These are phyloP conservation scores for Mikania micrantha DNA, from an alignment of 129 eudicot species.

Conservation along the genomic window DNA sequence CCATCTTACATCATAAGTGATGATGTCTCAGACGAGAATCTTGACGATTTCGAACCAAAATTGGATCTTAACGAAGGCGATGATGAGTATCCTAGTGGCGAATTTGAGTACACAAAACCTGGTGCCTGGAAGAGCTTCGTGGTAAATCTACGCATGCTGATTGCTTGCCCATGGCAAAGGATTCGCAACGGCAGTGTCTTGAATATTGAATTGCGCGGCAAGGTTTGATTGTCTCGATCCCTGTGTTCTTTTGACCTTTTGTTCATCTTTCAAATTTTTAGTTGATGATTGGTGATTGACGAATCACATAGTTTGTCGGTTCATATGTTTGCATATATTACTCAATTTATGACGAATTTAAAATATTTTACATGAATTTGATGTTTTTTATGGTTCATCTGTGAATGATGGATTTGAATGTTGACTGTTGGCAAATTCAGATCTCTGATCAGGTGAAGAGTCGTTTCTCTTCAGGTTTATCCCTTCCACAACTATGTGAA, in stretches of 20 bases:
- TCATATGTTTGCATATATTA: not conserved
- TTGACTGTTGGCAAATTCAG: conserved; percentile 34
- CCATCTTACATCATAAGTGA: not conserved
- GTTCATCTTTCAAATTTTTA: too few relatives aligned
- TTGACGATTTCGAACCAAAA: conserved; percentile 5
- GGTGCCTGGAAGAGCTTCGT: conserved; percentile 52
- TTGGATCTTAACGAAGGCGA: conserved; percentile 10
- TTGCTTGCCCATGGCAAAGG: conserved; percentile 76
- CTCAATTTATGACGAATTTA: not conserved
- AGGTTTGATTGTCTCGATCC: conserved; percentile 34
- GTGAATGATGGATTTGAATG: not conserved
- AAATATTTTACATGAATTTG: not conserved
- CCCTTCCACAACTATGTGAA: conserved; percentile 86
- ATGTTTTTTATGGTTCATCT: not conserved
- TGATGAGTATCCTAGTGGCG: conserved; percentile 63
- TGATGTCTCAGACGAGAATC: conserved; percentile 7
- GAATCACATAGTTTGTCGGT: not conserved
- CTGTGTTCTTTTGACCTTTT: not conserved
- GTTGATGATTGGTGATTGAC: not conserved
- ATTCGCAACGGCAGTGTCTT: conserved; percentile 70
- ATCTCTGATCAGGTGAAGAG: conserved; percentile 88
- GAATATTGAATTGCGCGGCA: conserved; percentile 74
- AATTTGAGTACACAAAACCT: conserved; percentile 43
- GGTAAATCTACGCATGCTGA: conserved; percentile 57
- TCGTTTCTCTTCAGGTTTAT: conserved; percentile 69